Evolutionary conservation across 345 rosid species (phyloP).

Genomic region (Brassica cretica): DNA sequence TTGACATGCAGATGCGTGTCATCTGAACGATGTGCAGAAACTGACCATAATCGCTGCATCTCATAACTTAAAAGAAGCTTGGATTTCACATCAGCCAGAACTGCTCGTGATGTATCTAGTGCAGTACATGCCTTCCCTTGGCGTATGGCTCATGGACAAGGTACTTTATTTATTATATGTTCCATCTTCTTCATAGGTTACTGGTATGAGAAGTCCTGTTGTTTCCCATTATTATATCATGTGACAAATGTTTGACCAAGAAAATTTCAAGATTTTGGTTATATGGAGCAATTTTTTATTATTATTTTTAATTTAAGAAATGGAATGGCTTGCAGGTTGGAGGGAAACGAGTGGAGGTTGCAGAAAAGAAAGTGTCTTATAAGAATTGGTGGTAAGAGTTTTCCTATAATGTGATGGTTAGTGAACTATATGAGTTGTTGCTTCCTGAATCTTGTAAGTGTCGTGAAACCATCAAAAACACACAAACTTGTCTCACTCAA

Average conservation of each 20-base stretch:
- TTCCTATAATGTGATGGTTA: no score
- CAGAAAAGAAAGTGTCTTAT: no score
- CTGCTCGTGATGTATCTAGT: conserved; percentile 83
- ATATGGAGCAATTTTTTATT: no score
- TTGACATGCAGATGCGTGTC: conserved; percentile 68
- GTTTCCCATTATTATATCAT: background rate
- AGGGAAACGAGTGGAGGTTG: no score
- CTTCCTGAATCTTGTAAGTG: background rate
- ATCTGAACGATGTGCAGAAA: conserved; percentile 82
- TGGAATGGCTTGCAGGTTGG: no score
- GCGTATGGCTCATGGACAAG: conserved; percentile 97
- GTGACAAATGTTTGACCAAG: no score
- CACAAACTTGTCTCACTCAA: no score
- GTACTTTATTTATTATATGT: conserved; percentile 42
- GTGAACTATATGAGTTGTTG: background rate
- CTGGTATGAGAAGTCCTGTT: background rate
- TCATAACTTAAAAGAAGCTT: conserved; percentile 85
- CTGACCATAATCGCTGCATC: conserved; percentile 76
- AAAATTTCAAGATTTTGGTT: no score
- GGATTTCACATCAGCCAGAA: conserved; percentile 97
- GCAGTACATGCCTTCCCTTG: conserved; percentile 82
- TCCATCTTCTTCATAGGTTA: background rate
- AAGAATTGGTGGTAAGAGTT: no score
- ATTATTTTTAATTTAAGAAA: no score
- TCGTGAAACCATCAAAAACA: no score